Evolutionary conservation across 2,329 filamentous ascomycete genomes (phyloP).

Genomic region (Aspergillus eucalypticola): DNA sequence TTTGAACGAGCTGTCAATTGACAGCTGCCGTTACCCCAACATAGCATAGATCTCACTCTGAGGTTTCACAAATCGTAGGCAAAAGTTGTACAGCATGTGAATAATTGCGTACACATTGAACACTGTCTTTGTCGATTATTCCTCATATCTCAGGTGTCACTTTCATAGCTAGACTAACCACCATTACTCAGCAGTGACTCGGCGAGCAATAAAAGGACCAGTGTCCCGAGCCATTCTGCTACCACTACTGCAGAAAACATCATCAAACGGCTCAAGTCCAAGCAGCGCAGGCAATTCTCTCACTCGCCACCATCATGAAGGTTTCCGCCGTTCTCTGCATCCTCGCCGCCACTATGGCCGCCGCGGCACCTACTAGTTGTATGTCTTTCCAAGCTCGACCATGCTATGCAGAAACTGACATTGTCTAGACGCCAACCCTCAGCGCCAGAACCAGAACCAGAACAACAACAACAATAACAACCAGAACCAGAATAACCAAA

Average conservation of each 20-base stretch:
- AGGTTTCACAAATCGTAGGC: no score
- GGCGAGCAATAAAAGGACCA: no score
- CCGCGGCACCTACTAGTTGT: neutral
- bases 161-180: no score
- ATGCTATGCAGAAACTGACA: neutral
- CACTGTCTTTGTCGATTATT: no score
- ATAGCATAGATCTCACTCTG: neutral
- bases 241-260: neutral
- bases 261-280: neutral
- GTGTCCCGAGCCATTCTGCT: no score
- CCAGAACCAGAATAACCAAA: no score
- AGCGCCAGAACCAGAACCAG: neutral
- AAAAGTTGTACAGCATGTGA: no score
- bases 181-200: no score
- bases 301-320: neutral
- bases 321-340: neutral
- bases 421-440: neutral
- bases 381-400: neutral
- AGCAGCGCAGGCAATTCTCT: no score
- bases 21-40: neutral
- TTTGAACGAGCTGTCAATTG: neutral
- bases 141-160: no score
- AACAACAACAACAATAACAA: neutral
- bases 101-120: no score
- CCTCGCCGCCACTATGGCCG: neutral